Evolutionary conservation across 164 flowering plant species (phyloP).

Genomic region (Taxillus chinensis): DNA sequence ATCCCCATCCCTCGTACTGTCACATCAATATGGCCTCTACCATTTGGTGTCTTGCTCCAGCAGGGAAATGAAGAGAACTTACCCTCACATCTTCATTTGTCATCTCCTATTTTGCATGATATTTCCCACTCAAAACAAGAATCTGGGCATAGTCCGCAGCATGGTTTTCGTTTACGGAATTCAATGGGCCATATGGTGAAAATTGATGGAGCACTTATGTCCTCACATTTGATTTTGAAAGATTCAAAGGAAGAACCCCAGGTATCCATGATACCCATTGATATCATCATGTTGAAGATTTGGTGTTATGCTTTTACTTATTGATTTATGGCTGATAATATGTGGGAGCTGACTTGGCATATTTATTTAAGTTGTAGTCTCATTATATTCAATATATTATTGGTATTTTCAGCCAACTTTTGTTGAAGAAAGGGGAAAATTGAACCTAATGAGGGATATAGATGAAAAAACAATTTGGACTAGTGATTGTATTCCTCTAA

Average conservation of each 20-base stretch:
- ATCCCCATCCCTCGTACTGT: conserved; percentile 58
- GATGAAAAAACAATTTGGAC: conserved; percentile 96
- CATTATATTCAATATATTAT: background rate
- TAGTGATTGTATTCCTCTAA: conserved; percentile 63
- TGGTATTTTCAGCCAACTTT: conserved; percentile 35
- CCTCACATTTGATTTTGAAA: conserved; percentile 79
- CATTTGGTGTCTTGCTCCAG: conserved; percentile 85
- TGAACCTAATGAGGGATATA: conserved; percentile 63
- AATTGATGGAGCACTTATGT: conserved; percentile 31
- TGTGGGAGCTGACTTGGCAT: no score
- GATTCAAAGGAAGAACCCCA: conserved; percentile 78
- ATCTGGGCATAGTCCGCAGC: conserved; percentile 43
- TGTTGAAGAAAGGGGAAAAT: conserved; percentile 73
- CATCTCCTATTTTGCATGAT: conserved; percentile 41
- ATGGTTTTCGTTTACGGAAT: conserved; percentile 14
- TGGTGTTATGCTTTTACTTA: no score
- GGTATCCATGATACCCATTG: conserved; percentile 21
- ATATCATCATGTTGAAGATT: no score
- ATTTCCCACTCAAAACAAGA: conserved; percentile 48
- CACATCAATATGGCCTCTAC: conserved; percentile 84
- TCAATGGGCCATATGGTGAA: conserved; percentile 26
- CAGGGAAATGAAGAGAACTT: conserved; percentile 42
- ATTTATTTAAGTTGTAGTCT: no score
- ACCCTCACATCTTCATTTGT: conserved; percentile 23
- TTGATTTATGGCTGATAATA: no score